Base-by-base conservation (phyloP, 2,329 filamentous ascomycete genomes). In the Pseudofabraea citricarpa region DNA sequence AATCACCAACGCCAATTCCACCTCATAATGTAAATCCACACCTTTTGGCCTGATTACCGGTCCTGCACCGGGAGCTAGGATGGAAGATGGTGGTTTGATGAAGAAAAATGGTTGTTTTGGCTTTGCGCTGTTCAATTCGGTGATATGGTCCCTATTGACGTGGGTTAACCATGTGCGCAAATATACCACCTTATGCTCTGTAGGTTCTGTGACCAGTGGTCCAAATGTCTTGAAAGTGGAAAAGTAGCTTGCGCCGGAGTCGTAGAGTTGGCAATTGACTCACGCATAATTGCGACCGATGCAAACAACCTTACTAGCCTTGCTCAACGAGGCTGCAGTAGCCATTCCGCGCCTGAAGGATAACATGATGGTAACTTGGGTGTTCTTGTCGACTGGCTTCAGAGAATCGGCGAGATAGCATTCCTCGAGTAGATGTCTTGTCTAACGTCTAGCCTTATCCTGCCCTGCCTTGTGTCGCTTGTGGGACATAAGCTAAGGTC, bases 81-180 rank as follows among this genome's bases (percentile, higher is more conserved):
- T 87, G 3, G 90, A 87, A 31, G 86, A 88, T 1, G 90, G 71
- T 2, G 93, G 93, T 75, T 98, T 98, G 56, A 97, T 79, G 77
- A 98, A 98, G 82, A 96, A 98, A 72, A 98, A 97, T 20, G 93
- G 93, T 68, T 96, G 90, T 66, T 93, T 94, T 40, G 93, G 93
- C 53, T 82, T 81, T 48, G 77, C 74, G 67, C 85, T 95, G 67
- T 90, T 90, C 55, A 98, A 79, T 72, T 98, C 93, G 51, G 85
- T 80, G 62, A 97, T 85, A 69, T 98, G 93, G 66, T 95, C 93
- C 59, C 88, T 93, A 59, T 6, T 13, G 12, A 12, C 10, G 2
- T 18, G 15, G 7, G 19, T 32, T 18, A n/a, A n/a, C n/a, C n/a
- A n/a, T n/a, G n/a, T n/a, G n/a, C n/a, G n/a, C n/a, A n/a, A n/a